These are phyloP conservation scores for Flaveria robusta DNA, from an alignment of 129 eudicot species.

Conservation along the genomic window DNA sequence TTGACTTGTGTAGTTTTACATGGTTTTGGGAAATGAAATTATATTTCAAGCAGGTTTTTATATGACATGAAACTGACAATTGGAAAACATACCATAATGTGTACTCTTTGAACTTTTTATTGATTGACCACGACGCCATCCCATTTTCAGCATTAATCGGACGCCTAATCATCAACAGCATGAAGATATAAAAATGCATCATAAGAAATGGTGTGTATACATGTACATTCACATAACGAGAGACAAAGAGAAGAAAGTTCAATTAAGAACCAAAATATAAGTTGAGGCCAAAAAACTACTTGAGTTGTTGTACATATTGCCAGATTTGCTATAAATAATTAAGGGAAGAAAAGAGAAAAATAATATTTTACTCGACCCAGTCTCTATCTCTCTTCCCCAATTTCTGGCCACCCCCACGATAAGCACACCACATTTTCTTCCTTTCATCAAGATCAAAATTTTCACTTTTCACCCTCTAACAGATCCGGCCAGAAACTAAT, in stretches of 20 bases:
- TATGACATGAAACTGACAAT: constrained; percentile 25
- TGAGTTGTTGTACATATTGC: not conserved
- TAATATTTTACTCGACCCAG: not conserved
- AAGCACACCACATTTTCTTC: not conserved
- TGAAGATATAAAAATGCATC: constrained; percentile 21
- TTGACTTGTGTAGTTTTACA: not conserved
- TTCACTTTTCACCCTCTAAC: not conserved
- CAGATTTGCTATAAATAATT: not conserved
- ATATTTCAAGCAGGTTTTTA: constrained; percentile 26
- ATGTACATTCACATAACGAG: not conserved
- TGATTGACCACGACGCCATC: constrained; percentile 95
- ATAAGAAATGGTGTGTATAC: not conserved
- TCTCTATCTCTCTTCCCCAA: not conserved
- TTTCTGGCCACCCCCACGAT: not conserved
- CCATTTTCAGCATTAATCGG: constrained; percentile 85
- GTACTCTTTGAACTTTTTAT: constrained; percentile 58
- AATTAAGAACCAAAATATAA: not conserved
- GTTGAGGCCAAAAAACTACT: not conserved
- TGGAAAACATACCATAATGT: constrained; percentile 54
- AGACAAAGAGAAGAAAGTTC: not conserved
- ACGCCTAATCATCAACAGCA: constrained; percentile 56
- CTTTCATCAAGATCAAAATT: not conserved
- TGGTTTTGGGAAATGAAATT: not conserved
- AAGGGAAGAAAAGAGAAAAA: not conserved
- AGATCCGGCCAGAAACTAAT: not conserved